phyloP scores from a whole-genome alignment of 148 eudicot genomes.

The Heliosperma pusillum region DNA sequence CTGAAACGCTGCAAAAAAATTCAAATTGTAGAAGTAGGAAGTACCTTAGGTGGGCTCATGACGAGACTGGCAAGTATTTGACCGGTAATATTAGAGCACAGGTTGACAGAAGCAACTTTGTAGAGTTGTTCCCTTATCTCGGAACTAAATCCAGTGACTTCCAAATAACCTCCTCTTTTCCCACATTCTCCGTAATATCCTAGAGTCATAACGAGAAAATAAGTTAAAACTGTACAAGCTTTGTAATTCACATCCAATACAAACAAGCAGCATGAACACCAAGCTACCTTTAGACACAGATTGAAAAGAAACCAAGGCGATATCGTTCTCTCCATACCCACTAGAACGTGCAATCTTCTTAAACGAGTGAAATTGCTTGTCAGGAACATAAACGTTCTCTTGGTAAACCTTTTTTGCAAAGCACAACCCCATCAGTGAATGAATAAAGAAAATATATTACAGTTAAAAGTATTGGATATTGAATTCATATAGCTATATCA shows the following conservation, averaged over 20 bases:
- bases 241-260: conserved; percentile 2
- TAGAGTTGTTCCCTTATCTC: conserved; percentile 88
- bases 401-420: conserved; percentile 74
- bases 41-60: conserved; percentile 96
- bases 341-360: conserved; percentile 82
- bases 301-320: conserved; percentile 76
- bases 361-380: conserved; percentile 86
- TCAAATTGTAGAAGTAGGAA: background rate
- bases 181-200: conserved; percentile 98
- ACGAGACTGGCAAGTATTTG: conserved; percentile 93
- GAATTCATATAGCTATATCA: no score
- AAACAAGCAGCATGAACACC: conserved; percentile 1
- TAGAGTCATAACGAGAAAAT: conserved; percentile 24
- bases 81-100: conserved; percentile 88
- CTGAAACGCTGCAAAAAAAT: background rate
- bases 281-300: conserved; percentile 86
- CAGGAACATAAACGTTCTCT: conserved; percentile 79
- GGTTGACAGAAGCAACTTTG: conserved; percentile 88
- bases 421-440: background rate
- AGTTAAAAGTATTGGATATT: background rate
- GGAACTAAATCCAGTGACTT: conserved; percentile 83
- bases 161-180: conserved; percentile 98
- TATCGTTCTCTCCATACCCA: conserved; percentile 80
- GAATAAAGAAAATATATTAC: background rate
- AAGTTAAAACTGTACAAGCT: conserved; percentile 1